Conservation (phyloP, 2,329 filamentous ascomycete genomes). For the Onygena corvina region DNA sequence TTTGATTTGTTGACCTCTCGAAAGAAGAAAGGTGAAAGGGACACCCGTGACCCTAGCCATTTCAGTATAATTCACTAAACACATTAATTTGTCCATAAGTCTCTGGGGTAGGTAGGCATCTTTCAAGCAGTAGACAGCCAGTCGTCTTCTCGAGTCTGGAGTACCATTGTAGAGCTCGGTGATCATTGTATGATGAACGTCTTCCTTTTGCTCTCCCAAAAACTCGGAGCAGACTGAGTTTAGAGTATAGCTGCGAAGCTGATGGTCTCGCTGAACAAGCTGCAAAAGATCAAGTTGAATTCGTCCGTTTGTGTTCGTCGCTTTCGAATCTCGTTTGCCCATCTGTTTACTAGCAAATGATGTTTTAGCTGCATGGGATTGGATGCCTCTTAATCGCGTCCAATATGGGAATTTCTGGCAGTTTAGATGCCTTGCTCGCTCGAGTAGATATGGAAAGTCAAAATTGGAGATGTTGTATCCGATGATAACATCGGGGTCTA, state of each 20-base stretch:
- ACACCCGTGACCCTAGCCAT: conserved; percentile 99
- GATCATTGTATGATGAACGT: conserved; percentile 98
- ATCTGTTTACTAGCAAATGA: conserved; percentile 98
- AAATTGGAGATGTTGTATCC: conserved; percentile 99
- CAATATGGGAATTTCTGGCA: conserved; percentile 71
- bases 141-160: conserved; percentile 73
- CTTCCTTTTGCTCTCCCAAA: conserved; percentile 92
- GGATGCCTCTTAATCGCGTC: conserved; percentile 61
- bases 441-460: conserved; percentile 90
- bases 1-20: conserved; percentile 90
- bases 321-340: conserved; percentile 87
- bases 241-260: conserved; percentile 88
- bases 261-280: conserved; percentile 84
- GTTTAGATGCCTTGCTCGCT: conserved; percentile 76
- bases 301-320: conserved; percentile 87
- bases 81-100: conserved; percentile 94
- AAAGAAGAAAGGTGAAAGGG: conserved; percentile 85
- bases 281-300: conserved; percentile 92
- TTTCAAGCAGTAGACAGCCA: conserved; percentile 93
- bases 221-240: conserved; percentile 96
- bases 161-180: conserved; percentile 96
- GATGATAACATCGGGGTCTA: conserved; percentile 94
- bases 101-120: conserved; percentile 92
- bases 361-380: conserved; percentile 61
- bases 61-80: conserved; percentile 97